Evolutionary conservation across 345 rosid genomes (phyloP), one percentile per base, ranked within the genome.

Genomic region (Populus euphratica): DNA sequence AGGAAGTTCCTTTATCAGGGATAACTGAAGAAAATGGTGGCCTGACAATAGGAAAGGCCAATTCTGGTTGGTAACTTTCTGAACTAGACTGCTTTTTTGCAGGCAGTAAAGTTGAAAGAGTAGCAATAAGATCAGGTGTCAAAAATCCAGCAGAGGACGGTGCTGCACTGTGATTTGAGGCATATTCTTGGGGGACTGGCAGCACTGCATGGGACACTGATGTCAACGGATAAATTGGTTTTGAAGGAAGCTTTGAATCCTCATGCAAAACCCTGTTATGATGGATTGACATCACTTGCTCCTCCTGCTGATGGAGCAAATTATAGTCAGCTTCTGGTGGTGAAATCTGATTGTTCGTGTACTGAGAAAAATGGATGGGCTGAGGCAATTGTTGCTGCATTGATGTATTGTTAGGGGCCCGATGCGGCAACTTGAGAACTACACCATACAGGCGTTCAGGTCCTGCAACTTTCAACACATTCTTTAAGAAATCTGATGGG

Each of bases 391-490:
- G 88, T 61, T 76, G 90, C 70, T 80, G 86, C 49, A 66, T 12
- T 14, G 85, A 65, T 83, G 82, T 72, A 47, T 71, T 77, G 38
- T 72, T 75, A 67, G 91, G 85, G 64, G 78, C 85, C 75, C 90
- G 92, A 17, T 88, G 92, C 7, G 93, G 88, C 87, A 94, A 77
- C 86, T 90, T 92, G 86, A 96, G 93, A 73, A 93, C 96, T 71
- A 96, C 97, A 61, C 98, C 99, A 84, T 93, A 93, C 25, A 96
- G 84, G 54, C 98, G 92, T 81, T 96, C 98, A 43, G 94, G 98
- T 27, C 99, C 99, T 12, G 76, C 64, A 62, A 93, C 93, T 77
- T 90, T 91, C 83, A 96, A 87, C 38, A 93, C 98, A 36, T 88
- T 87, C 14, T 92, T 85, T 73, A 93, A 86, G 85, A 96, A 96